These are phyloP conservation scores for Hansfordia pulvinata DNA, from an alignment of 2,329 filamentous ascomycete genomes.

Conservation along the genomic window DNA sequence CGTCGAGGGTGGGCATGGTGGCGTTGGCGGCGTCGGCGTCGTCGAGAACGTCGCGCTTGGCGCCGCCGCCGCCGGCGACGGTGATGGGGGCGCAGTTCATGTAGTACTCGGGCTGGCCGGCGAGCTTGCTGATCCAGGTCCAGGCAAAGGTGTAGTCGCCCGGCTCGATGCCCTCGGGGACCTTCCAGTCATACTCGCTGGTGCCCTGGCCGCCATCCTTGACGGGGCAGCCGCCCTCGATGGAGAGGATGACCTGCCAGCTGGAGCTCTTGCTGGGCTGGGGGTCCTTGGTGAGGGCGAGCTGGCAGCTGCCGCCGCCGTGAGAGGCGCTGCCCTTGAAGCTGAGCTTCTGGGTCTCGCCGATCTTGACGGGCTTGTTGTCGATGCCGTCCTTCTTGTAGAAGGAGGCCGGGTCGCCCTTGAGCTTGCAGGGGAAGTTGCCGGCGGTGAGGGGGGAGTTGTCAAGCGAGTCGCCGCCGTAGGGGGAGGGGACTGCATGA, in stretches of 20 bases:
- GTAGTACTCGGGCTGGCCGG: constrained; percentile 62
- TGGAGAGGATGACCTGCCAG: constrained; percentile 61
- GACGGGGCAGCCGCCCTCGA: constrained; percentile 54
- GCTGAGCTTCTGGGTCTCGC: constrained; percentile 29
- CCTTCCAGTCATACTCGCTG: constrained; percentile 38
- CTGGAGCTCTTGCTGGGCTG: constrained; percentile 21
- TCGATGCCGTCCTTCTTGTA: constrained; percentile 23
- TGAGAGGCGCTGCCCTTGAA: constrained; percentile 52
- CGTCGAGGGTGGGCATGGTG: constrained; percentile 23
- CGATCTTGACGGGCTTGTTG: constrained; percentile 23
- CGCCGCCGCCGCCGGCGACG: constrained; percentile 24
- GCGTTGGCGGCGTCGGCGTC: constrained; percentile 6
- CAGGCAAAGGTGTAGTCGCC: constrained; percentile 57
- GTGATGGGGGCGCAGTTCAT: constrained; percentile 61
- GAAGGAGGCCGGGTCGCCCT: constrained; percentile 12
- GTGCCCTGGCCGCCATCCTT: constrained; percentile 22
- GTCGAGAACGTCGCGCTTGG: constrained; percentile 6
- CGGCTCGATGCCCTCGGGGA: constrained; percentile 45
- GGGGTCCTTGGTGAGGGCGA: constrained; percentile 52
- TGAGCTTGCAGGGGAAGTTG: constrained; percentile 56
- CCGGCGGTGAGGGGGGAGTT: constrained; percentile 42
- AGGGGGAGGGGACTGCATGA: constrained; percentile 43
- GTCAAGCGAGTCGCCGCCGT: constrained; percentile 26
- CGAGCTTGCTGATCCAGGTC: constrained; percentile 61
- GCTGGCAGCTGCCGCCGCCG: constrained; percentile 62